phyloP scores from a whole-genome alignment of 495 filamentous ascomycete species.

The Xylaria palmicola region DNA sequence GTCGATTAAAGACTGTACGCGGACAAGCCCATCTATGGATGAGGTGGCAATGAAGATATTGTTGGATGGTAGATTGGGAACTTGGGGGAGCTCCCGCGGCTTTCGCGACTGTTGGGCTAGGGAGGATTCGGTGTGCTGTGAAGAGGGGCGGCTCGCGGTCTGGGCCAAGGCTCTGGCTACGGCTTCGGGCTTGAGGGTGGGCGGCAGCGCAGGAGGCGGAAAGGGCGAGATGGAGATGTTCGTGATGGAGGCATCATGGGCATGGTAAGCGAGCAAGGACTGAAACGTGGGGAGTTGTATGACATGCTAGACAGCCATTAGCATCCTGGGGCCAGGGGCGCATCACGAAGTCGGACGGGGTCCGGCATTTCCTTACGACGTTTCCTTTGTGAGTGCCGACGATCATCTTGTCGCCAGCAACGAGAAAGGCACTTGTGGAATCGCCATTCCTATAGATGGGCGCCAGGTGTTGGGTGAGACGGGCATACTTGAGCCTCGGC shows the following conservation, averaged over 20 bases:
- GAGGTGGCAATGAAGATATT: constrained; percentile 89
- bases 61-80: constrained; percentile 74
- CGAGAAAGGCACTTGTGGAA: constrained; percentile 84
- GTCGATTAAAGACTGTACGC: constrained; percentile 75
- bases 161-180: constrained; percentile 47
- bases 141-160: constrained; percentile 42
- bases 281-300: constrained; percentile 78
- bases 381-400: constrained; percentile 96
- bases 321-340: background rate
- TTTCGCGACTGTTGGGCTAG: constrained; percentile 46
- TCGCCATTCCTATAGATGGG: constrained; percentile 91
- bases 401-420: constrained; percentile 96
- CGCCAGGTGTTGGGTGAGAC: constrained; percentile 74
- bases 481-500: constrained; percentile 87
- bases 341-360: background rate
- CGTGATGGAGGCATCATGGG: constrained; percentile 87
- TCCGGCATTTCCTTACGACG: constrained; percentile 65
- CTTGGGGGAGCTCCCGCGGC: constrained; percentile 44
- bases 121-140: constrained; percentile 51
- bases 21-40: constrained; percentile 94
- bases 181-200: constrained; percentile 55
- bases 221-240: constrained; percentile 88
- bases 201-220: constrained; percentile 63
- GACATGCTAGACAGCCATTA: constrained; percentile 63
- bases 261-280: constrained; percentile 78